Conservation (phyloP, 1,139 yeast genomes). For the Sugiyamaella grinbergsii region DNA sequence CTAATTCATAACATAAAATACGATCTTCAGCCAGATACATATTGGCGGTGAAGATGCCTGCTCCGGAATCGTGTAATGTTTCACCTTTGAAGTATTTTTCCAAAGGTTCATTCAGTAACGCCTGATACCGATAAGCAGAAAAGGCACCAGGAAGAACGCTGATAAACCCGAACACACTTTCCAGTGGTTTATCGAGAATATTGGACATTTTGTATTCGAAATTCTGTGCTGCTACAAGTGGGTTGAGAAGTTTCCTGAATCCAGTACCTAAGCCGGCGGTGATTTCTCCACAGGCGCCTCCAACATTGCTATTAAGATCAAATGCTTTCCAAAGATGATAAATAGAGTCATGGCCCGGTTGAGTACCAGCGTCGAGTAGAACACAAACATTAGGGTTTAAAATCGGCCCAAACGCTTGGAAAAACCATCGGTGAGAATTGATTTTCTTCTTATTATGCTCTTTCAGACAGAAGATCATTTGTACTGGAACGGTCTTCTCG, state of each 20-base stretch:
- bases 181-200: slow-evolving; percentile 81
- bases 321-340: slow-evolving; percentile 76
- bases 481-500: slow-evolving; percentile 67
- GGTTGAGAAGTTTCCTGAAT: slow-evolving; percentile 59
- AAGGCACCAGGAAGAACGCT: slow-evolving; percentile 85
- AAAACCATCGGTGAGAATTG: slow-evolving; percentile 83
- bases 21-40: slow-evolving; percentile 88
- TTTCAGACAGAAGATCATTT: slow-evolving; percentile 73
- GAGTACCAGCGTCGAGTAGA: slow-evolving; percentile 78
- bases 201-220: slow-evolving; percentile 84
- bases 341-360: slow-evolving; percentile 70
- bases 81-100: slow-evolving; percentile 82
- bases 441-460: slow-evolving; percentile 75
- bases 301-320: slow-evolving; percentile 66
- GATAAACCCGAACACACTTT: slow-evolving; percentile 78
- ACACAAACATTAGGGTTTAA: slow-evolving; percentile 70
- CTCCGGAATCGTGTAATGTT: slow-evolving; percentile 56
- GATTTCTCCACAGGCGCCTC: slow-evolving; percentile 89
- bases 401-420: slow-evolving; percentile 75
- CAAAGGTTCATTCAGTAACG: slow-evolving; percentile 67
- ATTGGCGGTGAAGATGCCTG: slow-evolving; percentile 76
- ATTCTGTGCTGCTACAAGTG: slow-evolving; percentile 81
- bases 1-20: slow-evolving; percentile 77
- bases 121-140: slow-evolving; percentile 77
- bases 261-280: slow-evolving; percentile 65